Evolutionary conservation across 2,329 filamentous ascomycete species (phyloP), one percentile per base, ranked within the genome.

Genomic region (Phialophora tarda): DNA sequence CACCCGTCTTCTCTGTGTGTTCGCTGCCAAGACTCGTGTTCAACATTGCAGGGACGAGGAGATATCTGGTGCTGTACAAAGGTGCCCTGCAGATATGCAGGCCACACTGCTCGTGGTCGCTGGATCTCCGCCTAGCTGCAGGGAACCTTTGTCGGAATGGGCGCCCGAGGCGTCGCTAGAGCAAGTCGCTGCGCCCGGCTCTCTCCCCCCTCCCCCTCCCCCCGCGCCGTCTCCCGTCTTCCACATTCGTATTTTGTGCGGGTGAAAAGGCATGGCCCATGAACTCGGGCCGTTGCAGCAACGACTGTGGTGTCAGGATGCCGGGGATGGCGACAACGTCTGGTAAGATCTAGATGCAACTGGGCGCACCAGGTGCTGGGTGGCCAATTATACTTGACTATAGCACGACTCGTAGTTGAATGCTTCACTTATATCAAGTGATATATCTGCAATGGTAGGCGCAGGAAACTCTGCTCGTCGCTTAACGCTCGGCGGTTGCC

Each of bases 141-240:
- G 48, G 48, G 48, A 51, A 51, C 48, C 48, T 51, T 51, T 51
- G 48, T 28, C 21, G 14, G 21, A 51, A 14, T 51, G 48, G 48
- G 48, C 48, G 48, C 48, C 23, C 21, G 12, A 24, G 21, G 21
- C 7, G 26, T 51, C 21, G 48, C 24, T 28, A 24, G 21, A 23
- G n/a, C 21, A 51, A 26, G 48, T 6, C 12, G 21, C 21, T 17
- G 21, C n/a, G 47, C 47, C 6, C 17, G 21, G 48, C 21, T 28
- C 17, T 24, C 47, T 26, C 26, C 26, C 23, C n/a, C 23, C 21
- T 51, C 48, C 7, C 48, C 17, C 8, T 23, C 21, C 10, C 21
- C 48, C 21, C 10, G 24, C 21, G 1, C 21, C 24, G 23, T 28
- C 48, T 51, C 24, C 7, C 38, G 38, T n/a, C 8, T n/a, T n/a